These are phyloP conservation scores for Microglena sp. DNA, from an alignment of 139 green algal genomes.

Conservation along the genomic window DNA sequence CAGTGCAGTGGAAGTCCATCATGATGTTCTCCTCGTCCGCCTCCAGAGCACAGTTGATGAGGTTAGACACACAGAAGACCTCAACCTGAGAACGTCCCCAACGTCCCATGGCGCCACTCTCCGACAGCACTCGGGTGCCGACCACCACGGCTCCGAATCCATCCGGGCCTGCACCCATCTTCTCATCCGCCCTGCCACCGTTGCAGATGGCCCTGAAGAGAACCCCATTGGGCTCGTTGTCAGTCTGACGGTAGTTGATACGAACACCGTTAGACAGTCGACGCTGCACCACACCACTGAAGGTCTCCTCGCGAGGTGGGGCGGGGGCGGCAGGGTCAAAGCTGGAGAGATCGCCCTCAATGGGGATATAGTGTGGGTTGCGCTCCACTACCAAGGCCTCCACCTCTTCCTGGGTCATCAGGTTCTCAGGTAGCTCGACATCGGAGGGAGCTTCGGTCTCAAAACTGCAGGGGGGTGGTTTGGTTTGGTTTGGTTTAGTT, in stretches of 20 bases:
- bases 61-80: constrained; percentile 89
- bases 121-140: constrained; percentile 63
- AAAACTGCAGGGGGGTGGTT: no score
- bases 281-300: constrained; percentile 69
- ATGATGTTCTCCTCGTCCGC: constrained; percentile 90
- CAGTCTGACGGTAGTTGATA: constrained; percentile 80
- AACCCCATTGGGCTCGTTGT: constrained; percentile 85
- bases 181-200: constrained; percentile 53
- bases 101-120: constrained; percentile 69
- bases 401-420: constrained; percentile 65
- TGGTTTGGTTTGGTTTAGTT: no score
- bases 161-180: constrained; percentile 31
- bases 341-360: constrained; percentile 15
- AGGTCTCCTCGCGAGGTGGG: constrained; percentile 14
- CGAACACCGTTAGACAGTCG: constrained; percentile 85
- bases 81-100: constrained; percentile 84
- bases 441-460: constrained; percentile 53
- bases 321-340: neutral
- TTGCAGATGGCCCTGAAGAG: constrained; percentile 78
- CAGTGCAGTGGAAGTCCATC: constrained; percentile 88
- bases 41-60: constrained; percentile 93
- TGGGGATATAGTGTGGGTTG: constrained; percentile 65
- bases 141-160: constrained; percentile 68
- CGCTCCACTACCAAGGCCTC: constrained; percentile 26
- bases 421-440: constrained; percentile 66